Conservation (phyloP, 2,329 filamentous ascomycete species). For the Chrysoporthe austroafricana region DNA sequence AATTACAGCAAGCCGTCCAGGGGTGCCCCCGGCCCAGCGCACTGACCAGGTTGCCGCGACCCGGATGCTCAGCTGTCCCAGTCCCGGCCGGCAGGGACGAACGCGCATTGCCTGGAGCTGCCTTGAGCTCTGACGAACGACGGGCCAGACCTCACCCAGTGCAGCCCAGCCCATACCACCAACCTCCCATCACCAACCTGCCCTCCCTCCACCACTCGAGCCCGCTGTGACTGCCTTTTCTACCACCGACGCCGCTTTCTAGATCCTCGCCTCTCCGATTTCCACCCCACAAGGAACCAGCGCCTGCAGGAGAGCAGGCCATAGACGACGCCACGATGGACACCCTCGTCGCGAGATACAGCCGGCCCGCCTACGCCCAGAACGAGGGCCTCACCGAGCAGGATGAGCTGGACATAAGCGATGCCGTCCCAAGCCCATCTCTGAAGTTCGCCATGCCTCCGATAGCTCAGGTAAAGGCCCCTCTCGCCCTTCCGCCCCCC, state of each 20-base stretch:
- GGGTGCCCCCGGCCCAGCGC: slow-evolving; percentile 1
- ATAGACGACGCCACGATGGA: slow-evolving; percentile 66
- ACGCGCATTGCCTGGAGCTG: slow-evolving; percentile 30
- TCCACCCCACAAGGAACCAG: slow-evolving; percentile 67
- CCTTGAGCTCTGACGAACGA: slow-evolving; percentile 29
- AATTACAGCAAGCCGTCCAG: background rate
- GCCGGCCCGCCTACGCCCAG: slow-evolving; percentile 72
- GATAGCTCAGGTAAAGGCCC: slow-evolving; percentile 73
- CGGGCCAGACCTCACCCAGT: slow-evolving; percentile 16
- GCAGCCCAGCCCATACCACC: slow-evolving; percentile 15
- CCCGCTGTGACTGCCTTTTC: background rate
- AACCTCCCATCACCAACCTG: slow-evolving; percentile 15
- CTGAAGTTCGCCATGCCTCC: slow-evolving; percentile 96
- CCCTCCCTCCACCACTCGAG: background rate
- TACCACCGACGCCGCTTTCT: background rate
- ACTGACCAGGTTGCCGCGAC: slow-evolving; percentile 8
- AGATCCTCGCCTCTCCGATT: background rate
- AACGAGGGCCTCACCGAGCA: slow-evolving; percentile 74
- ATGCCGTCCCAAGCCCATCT: slow-evolving; percentile 75
- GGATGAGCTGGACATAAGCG: slow-evolving; percentile 73
- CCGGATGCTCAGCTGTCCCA: slow-evolving; percentile 2
- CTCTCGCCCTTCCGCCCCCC: slow-evolving; percentile 1
- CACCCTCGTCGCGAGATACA: slow-evolving; percentile 89
- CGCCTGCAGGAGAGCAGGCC: slow-evolving; percentile 69
- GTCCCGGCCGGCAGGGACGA: slow-evolving; percentile 26